A percentile compares a stretch with the other conserved stretches of the same genome.
Evolutionary conservation across 768 basidiomycete genomes (phyloP).

Genomic region (Boletus sensibilis): DNA sequence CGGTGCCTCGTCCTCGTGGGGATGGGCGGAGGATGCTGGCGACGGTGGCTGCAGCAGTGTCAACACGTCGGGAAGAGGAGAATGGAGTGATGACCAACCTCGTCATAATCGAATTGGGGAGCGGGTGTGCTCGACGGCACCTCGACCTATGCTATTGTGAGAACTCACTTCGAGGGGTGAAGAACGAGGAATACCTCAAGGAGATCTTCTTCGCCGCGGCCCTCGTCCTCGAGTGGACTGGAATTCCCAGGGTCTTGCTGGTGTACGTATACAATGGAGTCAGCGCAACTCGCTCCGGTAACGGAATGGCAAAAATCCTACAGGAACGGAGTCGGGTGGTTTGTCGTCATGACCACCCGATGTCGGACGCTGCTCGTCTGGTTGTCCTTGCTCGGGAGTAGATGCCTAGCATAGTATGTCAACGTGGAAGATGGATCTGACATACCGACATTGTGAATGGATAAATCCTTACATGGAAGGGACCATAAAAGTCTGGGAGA

Average conservation of each 20-base stretch:
- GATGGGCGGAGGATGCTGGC: background rate
- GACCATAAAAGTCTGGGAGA: constrained; percentile 3
- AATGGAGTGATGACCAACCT: background rate
- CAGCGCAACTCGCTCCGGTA: background rate
- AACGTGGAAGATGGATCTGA: background rate
- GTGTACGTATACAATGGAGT: background rate
- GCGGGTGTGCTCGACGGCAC: background rate
- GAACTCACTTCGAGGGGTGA: too few relatives aligned
- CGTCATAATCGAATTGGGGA: background rate
- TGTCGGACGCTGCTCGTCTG: background rate
- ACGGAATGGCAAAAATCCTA: background rate
- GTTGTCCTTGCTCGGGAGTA: background rate
- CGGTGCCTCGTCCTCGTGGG: background rate
- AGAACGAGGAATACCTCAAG: background rate
- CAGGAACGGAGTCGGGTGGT: background rate
- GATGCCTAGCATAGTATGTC: background rate
- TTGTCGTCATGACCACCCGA: too few relatives aligned
- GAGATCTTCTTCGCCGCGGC: background rate
- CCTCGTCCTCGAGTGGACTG: background rate
- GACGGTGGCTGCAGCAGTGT: background rate
- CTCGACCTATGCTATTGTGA: background rate
- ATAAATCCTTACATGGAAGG: background rate
- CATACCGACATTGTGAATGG: too few relatives aligned
- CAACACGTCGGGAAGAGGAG: background rate
- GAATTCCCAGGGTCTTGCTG: background rate